A percentile compares a stretch with the other conserved stretches of the same genome.
Evolutionary conservation across 1,284 basidiomycete genomes (phyloP).

Genomic region (Albatrellus sp.): DNA sequence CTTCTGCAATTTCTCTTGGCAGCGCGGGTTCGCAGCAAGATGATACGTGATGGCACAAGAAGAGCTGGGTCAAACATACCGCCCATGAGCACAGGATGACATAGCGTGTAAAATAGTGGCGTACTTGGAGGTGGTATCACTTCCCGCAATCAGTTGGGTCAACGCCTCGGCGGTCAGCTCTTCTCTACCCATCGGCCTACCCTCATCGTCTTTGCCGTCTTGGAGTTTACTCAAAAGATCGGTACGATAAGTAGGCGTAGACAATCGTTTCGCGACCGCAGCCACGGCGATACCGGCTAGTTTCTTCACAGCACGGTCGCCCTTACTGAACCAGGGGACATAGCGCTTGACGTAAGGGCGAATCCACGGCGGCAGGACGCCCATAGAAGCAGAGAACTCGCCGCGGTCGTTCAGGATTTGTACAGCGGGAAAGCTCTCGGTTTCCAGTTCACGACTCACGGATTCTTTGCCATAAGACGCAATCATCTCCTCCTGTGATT

Average conservation of each 20-base stretch:
- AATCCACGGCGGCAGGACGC: conserved; percentile 63
- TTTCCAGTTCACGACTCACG: conserved; percentile 28
- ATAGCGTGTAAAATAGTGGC: conserved; percentile 12
- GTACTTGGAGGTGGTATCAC: conserved; percentile 77
- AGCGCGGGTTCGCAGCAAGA: conserved; percentile 54
- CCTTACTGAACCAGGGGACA: conserved; percentile 68
- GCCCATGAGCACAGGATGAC: too few species aligned
- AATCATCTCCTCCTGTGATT: conserved; percentile 37
- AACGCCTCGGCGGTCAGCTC: conserved; percentile 83
- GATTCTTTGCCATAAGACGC: conserved; percentile 37
- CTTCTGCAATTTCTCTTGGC: conserved; percentile 60
- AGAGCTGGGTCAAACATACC: conserved; percentile 32
- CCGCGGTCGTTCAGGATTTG: conserved; percentile 84
- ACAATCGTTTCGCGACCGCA: conserved; percentile 66
- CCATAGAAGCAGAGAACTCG: conserved; percentile 79
- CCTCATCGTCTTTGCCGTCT: conserved; percentile 64
- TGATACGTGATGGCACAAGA: conserved; percentile 81
- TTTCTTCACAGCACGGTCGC: conserved; percentile 57
- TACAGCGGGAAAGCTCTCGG: conserved; percentile 60
- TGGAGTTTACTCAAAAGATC: conserved; percentile 78
- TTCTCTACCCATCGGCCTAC: conserved; percentile 64
- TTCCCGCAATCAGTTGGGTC: conserved; percentile 78
- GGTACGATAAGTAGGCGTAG: conserved; percentile 49
- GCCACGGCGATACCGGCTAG: conserved; percentile 76
- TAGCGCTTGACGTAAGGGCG: conserved; percentile 49